phyloP scores from a whole-genome alignment of 371 early-diverging fungal species.

The Chytridiales sp. region DNA sequence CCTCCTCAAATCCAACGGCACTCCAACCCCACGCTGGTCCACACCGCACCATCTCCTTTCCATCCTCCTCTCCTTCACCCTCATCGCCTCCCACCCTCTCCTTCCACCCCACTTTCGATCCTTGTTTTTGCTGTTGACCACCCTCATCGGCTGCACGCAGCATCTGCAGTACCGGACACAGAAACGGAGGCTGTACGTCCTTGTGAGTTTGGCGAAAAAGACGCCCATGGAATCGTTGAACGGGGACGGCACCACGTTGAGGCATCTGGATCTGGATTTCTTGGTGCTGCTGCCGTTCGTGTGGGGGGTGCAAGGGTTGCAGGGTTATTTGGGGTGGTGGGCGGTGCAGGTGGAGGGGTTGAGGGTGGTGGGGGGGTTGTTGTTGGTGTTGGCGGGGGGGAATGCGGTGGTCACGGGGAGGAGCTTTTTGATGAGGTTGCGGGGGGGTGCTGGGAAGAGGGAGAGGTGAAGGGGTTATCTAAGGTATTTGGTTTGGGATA shows the following conservation, averaged over 20 bases:
- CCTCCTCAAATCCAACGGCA: slow-evolving; percentile 50
- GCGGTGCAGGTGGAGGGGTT: too few species aligned
- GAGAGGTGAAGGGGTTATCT: too few species aligned
- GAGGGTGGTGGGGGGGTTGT: too few species aligned
- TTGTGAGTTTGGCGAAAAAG: slow-evolving; percentile 41
- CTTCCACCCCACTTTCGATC: slow-evolving; percentile 31
- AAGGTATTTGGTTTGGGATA: too few species aligned
- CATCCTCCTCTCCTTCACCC: slow-evolving; percentile 11
- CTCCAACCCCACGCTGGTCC: slow-evolving; percentile 50
- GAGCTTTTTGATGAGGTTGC: too few species aligned
- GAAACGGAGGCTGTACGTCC: slow-evolving; percentile 35
- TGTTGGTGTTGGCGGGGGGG: too few species aligned
- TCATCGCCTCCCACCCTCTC: slow-evolving; percentile 24
- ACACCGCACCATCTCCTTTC: slow-evolving; percentile 46
- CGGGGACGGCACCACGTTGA: slow-evolving; percentile 35
- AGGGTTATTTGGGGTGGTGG: too few species aligned
- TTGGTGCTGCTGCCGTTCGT: slow-evolving; percentile 40
- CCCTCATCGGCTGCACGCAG: slow-evolving; percentile 37
- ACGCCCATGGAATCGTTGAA: slow-evolving; percentile 45
- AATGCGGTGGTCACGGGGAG: too few species aligned
- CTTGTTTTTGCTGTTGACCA: slow-evolving; percentile 30
- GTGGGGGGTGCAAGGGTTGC: slow-evolving; percentile 40
- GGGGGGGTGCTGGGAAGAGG: too few species aligned
- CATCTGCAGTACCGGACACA: slow-evolving; percentile 48
- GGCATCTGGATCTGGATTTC: slow-evolving; percentile 28